A percentile compares a stretch with the other conserved stretches of the same genome.
phyloP scores from a whole-genome alignment of 2,329 filamentous ascomycete species.

The Ascochyta fabae region DNA sequence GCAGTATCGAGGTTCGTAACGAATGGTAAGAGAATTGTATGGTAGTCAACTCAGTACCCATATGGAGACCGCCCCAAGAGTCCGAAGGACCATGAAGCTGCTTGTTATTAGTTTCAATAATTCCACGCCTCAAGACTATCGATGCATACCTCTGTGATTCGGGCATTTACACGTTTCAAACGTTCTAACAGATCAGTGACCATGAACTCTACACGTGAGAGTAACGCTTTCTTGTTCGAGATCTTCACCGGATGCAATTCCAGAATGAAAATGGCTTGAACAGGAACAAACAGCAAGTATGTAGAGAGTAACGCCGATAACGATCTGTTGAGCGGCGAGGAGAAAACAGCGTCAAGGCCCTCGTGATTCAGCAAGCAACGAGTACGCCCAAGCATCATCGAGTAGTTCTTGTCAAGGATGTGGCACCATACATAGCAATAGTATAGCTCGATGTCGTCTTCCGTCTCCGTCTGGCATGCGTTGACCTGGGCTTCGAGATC shows the following conservation, averaged over 20 bases:
- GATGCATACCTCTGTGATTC: conserved; percentile 18
- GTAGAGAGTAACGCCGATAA: conserved; percentile 23
- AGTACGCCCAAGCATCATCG: conserved; percentile 30
- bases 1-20: conserved; percentile 27
- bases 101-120: not conserved
- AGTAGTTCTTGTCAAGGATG: conserved; percentile 32
- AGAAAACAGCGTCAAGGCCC: conserved; percentile 22
- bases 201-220: conserved; percentile 20
- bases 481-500: conserved; percentile 21
- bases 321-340: conserved; percentile 15
- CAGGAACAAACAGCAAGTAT: conserved; percentile 25
- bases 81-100: conserved; percentile 22
- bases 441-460: conserved; percentile 23
- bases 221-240: conserved; percentile 17
- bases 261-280: conserved; percentile 23
- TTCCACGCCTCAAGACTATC: not conserved
- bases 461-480: conserved; percentile 14
- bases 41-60: conserved; percentile 23
- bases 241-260: conserved; percentile 24
- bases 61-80: conserved; percentile 25
- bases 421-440: conserved; percentile 32
- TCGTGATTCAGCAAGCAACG: conserved; percentile 25
- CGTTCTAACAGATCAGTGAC: conserved; percentile 21
- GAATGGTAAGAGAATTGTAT: conserved; percentile 33
- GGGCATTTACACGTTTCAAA: conserved; percentile 17